A percentile compares a stretch with the other conserved stretches of the same genome.
Evolutionary conservation across 2,329 filamentous ascomycete genomes (phyloP).

Genomic region (Elsinoe necatrix): DNA sequence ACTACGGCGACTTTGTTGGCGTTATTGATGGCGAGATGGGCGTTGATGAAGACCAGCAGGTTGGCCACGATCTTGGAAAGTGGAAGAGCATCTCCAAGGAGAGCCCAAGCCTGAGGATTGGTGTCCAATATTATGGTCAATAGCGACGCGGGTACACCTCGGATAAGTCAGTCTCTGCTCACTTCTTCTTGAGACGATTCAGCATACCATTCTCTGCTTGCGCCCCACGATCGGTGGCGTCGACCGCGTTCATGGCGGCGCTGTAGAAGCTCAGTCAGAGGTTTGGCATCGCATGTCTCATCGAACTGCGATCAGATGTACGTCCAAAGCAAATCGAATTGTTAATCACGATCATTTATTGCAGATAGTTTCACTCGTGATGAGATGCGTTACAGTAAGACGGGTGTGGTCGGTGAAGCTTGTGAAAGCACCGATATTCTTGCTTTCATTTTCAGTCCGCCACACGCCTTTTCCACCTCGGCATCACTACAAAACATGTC

Average conservation of each 20-base stretch:
- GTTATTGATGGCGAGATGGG: conserved; percentile 88
- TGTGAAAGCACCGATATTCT: neutral
- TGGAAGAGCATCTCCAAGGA: conserved; percentile 64
- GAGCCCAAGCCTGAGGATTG: conserved; percentile 88
- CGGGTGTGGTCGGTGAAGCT: too few species aligned
- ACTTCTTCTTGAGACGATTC: neutral
- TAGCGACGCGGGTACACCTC: conserved; percentile 62
- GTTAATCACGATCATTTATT: too few species aligned
- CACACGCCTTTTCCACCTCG: neutral
- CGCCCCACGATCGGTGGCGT: conserved; percentile 45
- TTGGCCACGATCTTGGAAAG: conserved; percentile 79
- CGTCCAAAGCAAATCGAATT: too few species aligned
- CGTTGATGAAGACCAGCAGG: conserved; percentile 92
- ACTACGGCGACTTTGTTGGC: conserved; percentile 87
- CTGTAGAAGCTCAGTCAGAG: neutral
- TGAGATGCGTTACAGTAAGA: too few species aligned
- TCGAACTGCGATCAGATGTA: too few species aligned
- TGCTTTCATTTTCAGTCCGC: neutral
- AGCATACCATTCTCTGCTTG: conserved; percentile 22
- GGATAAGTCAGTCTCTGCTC: neutral
- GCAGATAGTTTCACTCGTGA: too few species aligned
- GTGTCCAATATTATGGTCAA: conserved; percentile 90
- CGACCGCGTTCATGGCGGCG: conserved; percentile 54
- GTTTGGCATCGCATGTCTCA: neutral
- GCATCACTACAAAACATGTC: neutral